Base-by-base conservation (phyloP, 257 asterid species). In the Craterostigma plantagineum region DNA sequence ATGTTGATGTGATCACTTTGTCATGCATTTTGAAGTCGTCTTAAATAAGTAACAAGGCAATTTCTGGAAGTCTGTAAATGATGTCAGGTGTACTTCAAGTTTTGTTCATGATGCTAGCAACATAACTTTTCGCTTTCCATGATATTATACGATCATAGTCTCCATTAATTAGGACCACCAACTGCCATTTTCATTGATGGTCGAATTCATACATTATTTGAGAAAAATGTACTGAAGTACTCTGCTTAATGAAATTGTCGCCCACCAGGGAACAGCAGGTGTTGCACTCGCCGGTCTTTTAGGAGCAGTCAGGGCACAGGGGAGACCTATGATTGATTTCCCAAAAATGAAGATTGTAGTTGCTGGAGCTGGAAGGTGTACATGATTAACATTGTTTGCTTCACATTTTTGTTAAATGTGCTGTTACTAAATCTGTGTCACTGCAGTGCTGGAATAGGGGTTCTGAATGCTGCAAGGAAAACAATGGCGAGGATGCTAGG, bases 251-350 rank as follows among this genome's bases (percentile, higher is more conserved):
- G 30, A 2, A 2, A 6, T 56, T 42, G 40, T 54, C 42, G 56
- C 58, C 36, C 41, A 50, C 47, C 71, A 87, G 98, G 98, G 98
- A 70, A 87, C 98, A 50, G 98, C 98, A 33, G 98, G 98, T 53
- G 98, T 87, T 68, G 98, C 98, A 51, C 78, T 87, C 45, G 98
- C 98, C 34, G 98, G 98, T 70, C 90, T 87, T 50, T 53, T 87
- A 50, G 98, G 98, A 59, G 98, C 98, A 49, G 98, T 87, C 46
- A 76, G 98, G 62, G 95, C 98, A 42, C 98, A 87, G 72, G 98
- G 95, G 54, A 82, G 85, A 67, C 70, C 98, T 15, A 82, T 82
- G 98, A 87, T 87, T 52, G 98, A 87, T 63, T 87, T 87, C 56
- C 95, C 98, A 50, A 87, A 79, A 71, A 82, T 82, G 98, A 87